These are phyloP conservation scores for Penicillium angulare DNA, from an alignment of 495 filamentous ascomycete species.

Conservation along the genomic window DNA sequence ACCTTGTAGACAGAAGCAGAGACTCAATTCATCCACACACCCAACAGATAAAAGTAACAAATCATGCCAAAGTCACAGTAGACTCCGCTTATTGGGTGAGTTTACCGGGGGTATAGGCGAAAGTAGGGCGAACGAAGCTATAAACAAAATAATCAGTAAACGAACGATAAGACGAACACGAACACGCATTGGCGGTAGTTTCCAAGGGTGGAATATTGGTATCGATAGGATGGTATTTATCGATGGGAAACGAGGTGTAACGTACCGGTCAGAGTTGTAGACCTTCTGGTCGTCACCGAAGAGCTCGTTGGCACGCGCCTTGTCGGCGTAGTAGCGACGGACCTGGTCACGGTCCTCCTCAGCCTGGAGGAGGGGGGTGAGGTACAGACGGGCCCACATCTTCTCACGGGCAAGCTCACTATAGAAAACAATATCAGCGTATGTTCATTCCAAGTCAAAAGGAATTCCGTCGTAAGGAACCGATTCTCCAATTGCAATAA, in stretches of 20 bases:
- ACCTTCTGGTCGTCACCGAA: slow-evolving; percentile 74
- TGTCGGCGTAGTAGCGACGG: slow-evolving; percentile 76
- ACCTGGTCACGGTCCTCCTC: slow-evolving; percentile 95
- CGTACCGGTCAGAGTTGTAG: slow-evolving; percentile 87
- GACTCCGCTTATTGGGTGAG: slow-evolving; percentile 33
- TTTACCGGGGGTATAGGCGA: slow-evolving; percentile 43
- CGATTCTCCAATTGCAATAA: slow-evolving; percentile 5
- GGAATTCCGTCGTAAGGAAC: background rate
- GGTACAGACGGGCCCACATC: slow-evolving; percentile 92
- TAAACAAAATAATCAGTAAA: slow-evolving; percentile 6
- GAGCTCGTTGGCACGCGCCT: slow-evolving; percentile 85
- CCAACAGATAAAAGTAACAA: background rate
- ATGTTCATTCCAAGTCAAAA: background rate
- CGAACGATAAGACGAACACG: background rate
- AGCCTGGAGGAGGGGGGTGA: slow-evolving; percentile 89
- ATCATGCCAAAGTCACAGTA: background rate
- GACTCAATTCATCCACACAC: background rate
- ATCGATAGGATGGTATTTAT: background rate
- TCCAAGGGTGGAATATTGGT: too few species aligned
- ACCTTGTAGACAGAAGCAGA: background rate
- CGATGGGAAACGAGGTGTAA: slow-evolving; percentile 7
- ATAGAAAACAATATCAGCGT: slow-evolving; percentile 8
- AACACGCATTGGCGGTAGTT: background rate
- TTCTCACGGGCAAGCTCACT: slow-evolving; percentile 96
- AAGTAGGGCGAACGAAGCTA: slow-evolving; percentile 50